Evolutionary conservation across 2,329 filamentous ascomycete genomes (phyloP).

Genomic region (Daldinia sp.): DNA sequence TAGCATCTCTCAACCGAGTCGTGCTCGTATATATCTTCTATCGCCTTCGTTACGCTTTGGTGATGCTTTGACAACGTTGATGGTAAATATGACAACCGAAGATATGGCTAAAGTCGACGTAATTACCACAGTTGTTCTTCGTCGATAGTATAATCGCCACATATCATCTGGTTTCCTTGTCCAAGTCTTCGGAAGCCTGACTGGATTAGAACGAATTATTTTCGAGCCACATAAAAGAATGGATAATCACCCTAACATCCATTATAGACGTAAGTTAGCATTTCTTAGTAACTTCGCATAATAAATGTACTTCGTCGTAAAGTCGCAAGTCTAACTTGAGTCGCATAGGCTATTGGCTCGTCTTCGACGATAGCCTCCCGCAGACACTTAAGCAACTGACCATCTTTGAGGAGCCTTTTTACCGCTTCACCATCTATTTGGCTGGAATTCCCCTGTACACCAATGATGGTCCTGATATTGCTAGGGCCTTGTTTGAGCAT

Average conservation of each 20-base stretch:
- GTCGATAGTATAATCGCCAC: not conserved
- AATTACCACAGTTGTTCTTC: constrained; percentile 3
- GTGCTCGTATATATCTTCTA: not conserved
- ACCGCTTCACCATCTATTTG: not conserved
- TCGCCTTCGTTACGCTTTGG: not conserved
- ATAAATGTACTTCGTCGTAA: not conserved
- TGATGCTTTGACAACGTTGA: not conserved
- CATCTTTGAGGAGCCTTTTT: constrained; percentile 2
- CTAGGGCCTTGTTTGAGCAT: not conserved
- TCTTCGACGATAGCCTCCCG: not conserved
- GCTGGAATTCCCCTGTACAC: no score
- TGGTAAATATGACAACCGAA: not conserved
- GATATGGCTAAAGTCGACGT: not conserved
- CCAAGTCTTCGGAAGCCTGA: not conserved
- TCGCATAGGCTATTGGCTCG: not conserved
- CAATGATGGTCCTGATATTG: not conserved
- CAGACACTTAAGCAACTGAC: not conserved
- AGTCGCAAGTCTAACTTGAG: not conserved
- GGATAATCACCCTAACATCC: not conserved
- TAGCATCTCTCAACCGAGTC: not conserved
- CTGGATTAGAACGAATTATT: not conserved
- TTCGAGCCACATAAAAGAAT: not conserved
- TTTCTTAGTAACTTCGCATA: not conserved
- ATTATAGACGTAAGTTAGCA: not conserved
- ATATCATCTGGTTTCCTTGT: not conserved